Evolutionary conservation across 257 asterid species (phyloP), one percentile per base, ranked within the genome.

Genomic region (Nyctanthes arbortristis): DNA sequence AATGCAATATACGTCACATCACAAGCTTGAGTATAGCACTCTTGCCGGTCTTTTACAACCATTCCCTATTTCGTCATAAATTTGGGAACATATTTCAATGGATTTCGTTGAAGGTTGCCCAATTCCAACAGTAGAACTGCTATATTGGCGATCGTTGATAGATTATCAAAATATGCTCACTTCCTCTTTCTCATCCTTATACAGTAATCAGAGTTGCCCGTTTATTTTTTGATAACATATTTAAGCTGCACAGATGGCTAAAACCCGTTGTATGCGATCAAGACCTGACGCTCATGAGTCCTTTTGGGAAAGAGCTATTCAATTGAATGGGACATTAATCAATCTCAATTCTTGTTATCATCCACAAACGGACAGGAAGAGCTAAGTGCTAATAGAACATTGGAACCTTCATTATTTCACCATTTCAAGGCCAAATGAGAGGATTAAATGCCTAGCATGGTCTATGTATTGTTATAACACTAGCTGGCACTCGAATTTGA

Each of bases 91-190:
- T 28, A 61, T 13, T 14, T 27, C 59, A 0, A 49, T 64, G 59
- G 65, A 71, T 28, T 63, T 63, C 20, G 34, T 63, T 6, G 65
- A 63, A 59, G 65, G 8, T 27, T 71, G 0, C 45, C 54, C 0
- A 8, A 1, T 0, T 63, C 37, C 2, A 35, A 18, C 11, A 20
- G 54, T 3, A 71, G 28, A 35, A n/a, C 55, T 24, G 8, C 65
- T 31, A 63, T 63, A 6, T 13, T 63, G 22, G 52, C 43, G 4
- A 1, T 45, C 1, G 61, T 43, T 32, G 65, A 71, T 36, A 36
- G 67, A 35, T 12, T 64, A 2, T 16, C 69, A 2, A 64, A 64
- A 9, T 39, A 64, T 39, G 57, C 69, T 0, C 69, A 64, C 27
- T 37, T 64, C 7, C 3, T 64, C 1, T 64, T 3, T 25, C 57